Conservation (phyloP, 78 protist species). For the Dictyostelium citrinum region DNA sequence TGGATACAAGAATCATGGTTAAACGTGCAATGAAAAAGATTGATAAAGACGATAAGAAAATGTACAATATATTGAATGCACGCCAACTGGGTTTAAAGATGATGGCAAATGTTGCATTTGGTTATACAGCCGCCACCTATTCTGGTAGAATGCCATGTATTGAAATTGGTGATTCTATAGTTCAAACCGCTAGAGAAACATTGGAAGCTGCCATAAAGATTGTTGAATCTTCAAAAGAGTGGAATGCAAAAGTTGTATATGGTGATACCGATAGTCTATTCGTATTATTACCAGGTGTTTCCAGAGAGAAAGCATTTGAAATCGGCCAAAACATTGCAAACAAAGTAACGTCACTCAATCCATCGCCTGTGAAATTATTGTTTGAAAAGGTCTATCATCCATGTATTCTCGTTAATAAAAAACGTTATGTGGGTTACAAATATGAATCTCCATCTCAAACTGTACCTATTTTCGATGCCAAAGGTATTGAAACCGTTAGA, state of each 20-base stretch:
- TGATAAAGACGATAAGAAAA: not conserved
- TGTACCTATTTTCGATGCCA: constrained; percentile 90
- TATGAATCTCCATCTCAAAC: constrained; percentile 78
- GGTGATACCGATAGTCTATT: constrained; percentile 99
- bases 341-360: constrained; percentile 87
- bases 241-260: constrained; percentile 94
- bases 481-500: constrained; percentile 97
- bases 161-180: constrained; percentile 98
- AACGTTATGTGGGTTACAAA: constrained; percentile 94
- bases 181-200: constrained; percentile 90
- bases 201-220: constrained; percentile 89
- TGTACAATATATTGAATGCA: constrained; percentile 82
- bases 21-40: constrained; percentile 89
- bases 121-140: constrained; percentile 96
- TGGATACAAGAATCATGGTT: constrained; percentile 93
- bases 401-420: constrained; percentile 93
- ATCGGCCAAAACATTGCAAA: constrained; percentile 90
- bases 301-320: constrained; percentile 86
- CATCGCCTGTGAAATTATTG: constrained; percentile 91
- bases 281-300: constrained; percentile 86
- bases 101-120: constrained; percentile 98
- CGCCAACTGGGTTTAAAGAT: constrained; percentile 97
- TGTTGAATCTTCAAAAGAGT: constrained; percentile 52
- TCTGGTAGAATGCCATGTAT: constrained; percentile 98
- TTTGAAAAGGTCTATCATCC: constrained; percentile 97